Conservation (phyloP, 179 eudicot genomes). For the Vitellaria paradoxa region DNA sequence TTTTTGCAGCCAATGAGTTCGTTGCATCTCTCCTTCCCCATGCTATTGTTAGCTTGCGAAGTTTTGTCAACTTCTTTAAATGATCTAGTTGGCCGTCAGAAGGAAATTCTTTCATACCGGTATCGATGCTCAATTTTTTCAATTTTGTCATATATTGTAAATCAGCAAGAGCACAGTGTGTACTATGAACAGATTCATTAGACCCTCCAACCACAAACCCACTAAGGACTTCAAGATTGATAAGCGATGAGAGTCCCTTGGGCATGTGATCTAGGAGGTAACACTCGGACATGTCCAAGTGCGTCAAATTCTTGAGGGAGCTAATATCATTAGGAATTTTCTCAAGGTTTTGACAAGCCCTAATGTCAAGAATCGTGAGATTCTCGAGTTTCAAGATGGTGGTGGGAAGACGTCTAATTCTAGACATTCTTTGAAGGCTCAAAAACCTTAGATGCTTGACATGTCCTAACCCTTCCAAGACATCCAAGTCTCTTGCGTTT, state of each 20-base stretch:
- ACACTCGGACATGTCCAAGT: no score
- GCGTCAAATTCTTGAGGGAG: slow-evolving; percentile 27
- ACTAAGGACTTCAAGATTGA: slow-evolving; percentile 35
- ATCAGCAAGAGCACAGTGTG: slow-evolving; percentile 21
- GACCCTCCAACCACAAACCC: slow-evolving; percentile 34
- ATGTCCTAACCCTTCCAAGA: slow-evolving; percentile 19
- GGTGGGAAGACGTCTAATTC: slow-evolving; percentile 24
- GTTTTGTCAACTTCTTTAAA: slow-evolving; percentile 3
- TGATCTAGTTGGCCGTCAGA: neutral
- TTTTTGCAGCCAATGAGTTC: no score
- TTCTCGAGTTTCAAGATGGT: slow-evolving; percentile 19
- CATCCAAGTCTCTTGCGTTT: slow-evolving; percentile 5
- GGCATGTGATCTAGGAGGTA: slow-evolving; percentile 38
- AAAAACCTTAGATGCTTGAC: slow-evolving; percentile 25
- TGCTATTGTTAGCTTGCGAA: slow-evolving; percentile 21
- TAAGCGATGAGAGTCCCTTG: slow-evolving; percentile 19
- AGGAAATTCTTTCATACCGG: slow-evolving; percentile 14
- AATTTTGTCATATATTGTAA: slow-evolving; percentile 17
- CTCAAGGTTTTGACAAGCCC: slow-evolving; percentile 42
- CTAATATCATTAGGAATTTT: slow-evolving; percentile 26
- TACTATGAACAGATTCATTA: no score
- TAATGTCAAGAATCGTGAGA: no score
- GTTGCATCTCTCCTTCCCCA: slow-evolving; percentile 20
- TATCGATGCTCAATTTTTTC: slow-evolving; percentile 30
- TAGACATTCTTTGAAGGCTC: slow-evolving; percentile 43